Evolutionary conservation across 768 basidiomycete species (phyloP), one percentile per base, ranked within the genome.

Genomic region (Mycena maculata): DNA sequence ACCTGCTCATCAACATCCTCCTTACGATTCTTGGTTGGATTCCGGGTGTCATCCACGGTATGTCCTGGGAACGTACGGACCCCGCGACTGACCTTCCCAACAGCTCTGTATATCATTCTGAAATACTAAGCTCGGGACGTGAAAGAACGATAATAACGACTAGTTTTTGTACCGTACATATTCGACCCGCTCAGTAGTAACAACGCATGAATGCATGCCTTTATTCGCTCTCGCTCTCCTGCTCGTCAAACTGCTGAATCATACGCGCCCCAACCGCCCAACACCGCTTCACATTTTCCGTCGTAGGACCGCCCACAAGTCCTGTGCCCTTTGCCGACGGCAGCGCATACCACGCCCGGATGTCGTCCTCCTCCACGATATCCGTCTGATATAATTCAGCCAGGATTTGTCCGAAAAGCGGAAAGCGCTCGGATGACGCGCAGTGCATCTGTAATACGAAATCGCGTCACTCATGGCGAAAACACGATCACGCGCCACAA

Each of bases 351-450:
- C 97, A 99, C 53, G 81, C 84, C n/a, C 93, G 88, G 70, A 98
- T 91, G 69, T 95, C 91, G 55, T 94, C 92, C 73, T 96, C 95
- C 53, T 93, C 93, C 3, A 98, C 90, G 48, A 98, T 87, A 76
- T 99, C 97, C n/a, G 86, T 85, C 74, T 97, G 93, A 77, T 98
- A 99, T 16, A 96, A 82, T 4, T 91, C 90, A 31, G 91, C 91
- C 25, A 99, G 86, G 61, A 97, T 87, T 73, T 93, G 89, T 4
- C 92, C 93, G 77, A 98, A 99, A 63, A 95, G 82, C 20, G 87
- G 83, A 72, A 88, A 77, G 63, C 91, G 89, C 67, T 81, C 82
- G 23, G 87, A 92, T 54, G 75, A 74, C 54, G 90, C 88, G 64
- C 91, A 93, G 74, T 91, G 88, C 50, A 78, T 83, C 92, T 93